Conservation (phyloP, 2,329 filamentous ascomycete species). For the Metarhizium brunneum region DNA sequence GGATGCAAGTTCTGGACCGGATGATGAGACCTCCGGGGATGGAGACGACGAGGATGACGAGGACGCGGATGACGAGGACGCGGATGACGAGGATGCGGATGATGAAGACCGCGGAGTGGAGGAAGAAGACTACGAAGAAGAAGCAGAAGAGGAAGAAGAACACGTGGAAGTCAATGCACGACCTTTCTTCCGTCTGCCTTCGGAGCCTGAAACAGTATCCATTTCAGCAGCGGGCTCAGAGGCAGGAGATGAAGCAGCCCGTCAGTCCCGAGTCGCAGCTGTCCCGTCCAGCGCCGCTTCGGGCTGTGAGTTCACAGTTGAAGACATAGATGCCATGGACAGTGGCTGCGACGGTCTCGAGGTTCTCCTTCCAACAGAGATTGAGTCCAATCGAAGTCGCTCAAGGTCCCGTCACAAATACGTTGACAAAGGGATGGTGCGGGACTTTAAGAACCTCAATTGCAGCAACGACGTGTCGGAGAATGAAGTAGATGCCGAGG, state of each 20-base stretch:
- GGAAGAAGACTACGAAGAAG: background rate
- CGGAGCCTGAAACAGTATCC: background rate
- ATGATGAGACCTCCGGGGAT: too few species aligned
- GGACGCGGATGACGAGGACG: background rate
- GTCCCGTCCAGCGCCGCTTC: constrained; percentile 10
- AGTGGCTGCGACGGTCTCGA: constrained; percentile 32
- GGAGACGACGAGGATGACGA: background rate
- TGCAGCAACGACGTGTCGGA: constrained; percentile 30
- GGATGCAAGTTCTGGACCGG: background rate
- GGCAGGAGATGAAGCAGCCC: constrained; percentile 9
- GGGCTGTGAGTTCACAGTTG: constrained; percentile 28
- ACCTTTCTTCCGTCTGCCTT: background rate
- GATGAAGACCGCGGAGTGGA: background rate
- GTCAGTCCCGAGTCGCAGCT: constrained; percentile 6
- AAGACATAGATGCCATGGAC: constrained; percentile 38
- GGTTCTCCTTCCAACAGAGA: constrained; percentile 34
- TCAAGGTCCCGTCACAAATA: constrained; percentile 28
- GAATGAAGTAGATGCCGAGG: constrained; percentile 21
- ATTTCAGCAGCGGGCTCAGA: constrained; percentile 8
- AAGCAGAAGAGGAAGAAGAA: background rate
- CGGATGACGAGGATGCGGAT: background rate
- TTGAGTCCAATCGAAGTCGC: constrained; percentile 36
- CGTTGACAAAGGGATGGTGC: constrained; percentile 34
- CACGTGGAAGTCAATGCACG: background rate
- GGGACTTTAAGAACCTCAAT: constrained; percentile 34